Evolutionary conservation across 1,284 basidiomycete genomes (phyloP).

Genomic region (Albatrellus sp.): DNA sequence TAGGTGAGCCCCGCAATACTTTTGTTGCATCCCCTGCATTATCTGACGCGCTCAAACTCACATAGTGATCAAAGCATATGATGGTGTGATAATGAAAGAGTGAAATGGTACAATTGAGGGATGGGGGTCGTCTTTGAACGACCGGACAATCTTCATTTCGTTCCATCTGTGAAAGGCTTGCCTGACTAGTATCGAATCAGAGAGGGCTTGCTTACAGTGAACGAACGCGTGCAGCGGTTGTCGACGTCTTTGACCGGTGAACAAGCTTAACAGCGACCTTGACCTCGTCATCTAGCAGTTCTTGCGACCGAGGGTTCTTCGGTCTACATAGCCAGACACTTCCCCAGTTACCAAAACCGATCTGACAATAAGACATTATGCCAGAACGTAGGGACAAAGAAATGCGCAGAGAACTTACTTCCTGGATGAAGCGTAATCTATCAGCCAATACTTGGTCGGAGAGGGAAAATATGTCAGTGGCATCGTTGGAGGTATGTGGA

Average conservation of each 20-base stretch:
- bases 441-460: constrained; percentile 55
- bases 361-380: constrained; percentile 27
- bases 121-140: constrained; percentile 72
- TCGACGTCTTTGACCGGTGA: constrained; percentile 64
- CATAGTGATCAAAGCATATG: constrained; percentile 81
- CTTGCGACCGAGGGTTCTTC: constrained; percentile 28
- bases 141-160: constrained; percentile 86
- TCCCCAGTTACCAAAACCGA: constrained; percentile 83
- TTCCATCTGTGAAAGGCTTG: constrained; percentile 57
- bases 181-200: neutral
- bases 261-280: constrained; percentile 86
- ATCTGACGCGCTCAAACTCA: no score
- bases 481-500: constrained; percentile 19
- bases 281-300: constrained; percentile 12
- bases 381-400: constrained; percentile 3
- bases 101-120: constrained; percentile 86
- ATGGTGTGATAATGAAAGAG: constrained; percentile 85
- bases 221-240: constrained; percentile 75
- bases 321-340: constrained; percentile 68
- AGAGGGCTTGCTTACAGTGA: constrained; percentile 49
- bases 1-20: neutral
- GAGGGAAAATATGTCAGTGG: constrained; percentile 38
- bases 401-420: constrained; percentile 29
- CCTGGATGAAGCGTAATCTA: constrained; percentile 61
- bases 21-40: neutral